phyloP scores from a whole-genome alignment of 192 early-diverging fungal genomes.

The Pilobolus umbonatus region DNA sequence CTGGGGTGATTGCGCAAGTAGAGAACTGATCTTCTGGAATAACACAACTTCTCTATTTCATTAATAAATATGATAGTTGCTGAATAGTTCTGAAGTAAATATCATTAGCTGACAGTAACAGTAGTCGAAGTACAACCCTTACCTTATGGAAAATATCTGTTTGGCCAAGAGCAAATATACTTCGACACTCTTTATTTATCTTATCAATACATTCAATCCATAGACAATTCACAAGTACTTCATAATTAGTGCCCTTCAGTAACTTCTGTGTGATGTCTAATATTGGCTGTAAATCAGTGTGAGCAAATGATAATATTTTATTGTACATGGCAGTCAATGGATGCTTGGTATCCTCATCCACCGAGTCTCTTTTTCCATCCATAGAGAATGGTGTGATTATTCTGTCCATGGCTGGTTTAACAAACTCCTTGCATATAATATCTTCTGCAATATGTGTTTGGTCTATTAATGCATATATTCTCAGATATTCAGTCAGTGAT shows the following conservation, averaged over 20 bases:
- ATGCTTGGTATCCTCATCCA: neutral
- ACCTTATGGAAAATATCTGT: constrained; percentile 68
- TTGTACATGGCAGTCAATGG: constrained; percentile 54
- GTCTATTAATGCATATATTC: constrained; percentile 74
- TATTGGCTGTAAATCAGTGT: constrained; percentile 41
- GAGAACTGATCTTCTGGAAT: constrained; percentile 38
- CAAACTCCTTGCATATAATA: constrained; percentile 54
- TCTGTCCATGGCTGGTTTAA: constrained; percentile 50
- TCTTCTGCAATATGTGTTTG: constrained; percentile 57
- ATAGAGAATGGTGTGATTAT: constrained; percentile 26
- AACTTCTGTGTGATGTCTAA: constrained; percentile 50
- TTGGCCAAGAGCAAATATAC: constrained; percentile 60
- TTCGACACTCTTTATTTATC: constrained; percentile 42
- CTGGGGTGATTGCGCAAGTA: constrained; percentile 43
- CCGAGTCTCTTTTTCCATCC: neutral
- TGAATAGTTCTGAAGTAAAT: constrained; percentile 43
- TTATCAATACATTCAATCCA: constrained; percentile 48
- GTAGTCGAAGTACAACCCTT: neutral
- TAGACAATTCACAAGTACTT: constrained; percentile 57
- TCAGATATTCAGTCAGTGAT: constrained; percentile 60
- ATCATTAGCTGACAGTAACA: neutral
- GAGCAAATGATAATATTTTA: constrained; percentile 49
- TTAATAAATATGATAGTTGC: constrained; percentile 52
- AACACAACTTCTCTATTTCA: constrained; percentile 42
- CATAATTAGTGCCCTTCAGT: constrained; percentile 58